Conservation (phyloP, 768 basidiomycete species). For the Suillus fuscotomentosus region DNA sequence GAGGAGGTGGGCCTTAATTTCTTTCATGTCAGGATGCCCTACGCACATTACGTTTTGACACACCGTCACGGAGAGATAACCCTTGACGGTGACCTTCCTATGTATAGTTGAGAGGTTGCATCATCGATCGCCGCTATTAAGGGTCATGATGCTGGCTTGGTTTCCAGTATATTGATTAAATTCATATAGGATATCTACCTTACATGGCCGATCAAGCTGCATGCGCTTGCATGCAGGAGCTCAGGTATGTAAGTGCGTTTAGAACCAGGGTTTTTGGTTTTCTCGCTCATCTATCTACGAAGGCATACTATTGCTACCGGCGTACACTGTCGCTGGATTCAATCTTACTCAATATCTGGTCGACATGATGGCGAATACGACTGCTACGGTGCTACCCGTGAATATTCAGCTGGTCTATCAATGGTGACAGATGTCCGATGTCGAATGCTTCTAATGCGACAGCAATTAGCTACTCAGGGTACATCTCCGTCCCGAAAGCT, state of each 20-base stretch:
- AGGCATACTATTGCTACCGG: neutral
- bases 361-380: neutral
- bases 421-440: neutral
- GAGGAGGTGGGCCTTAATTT: neutral
- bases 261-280: neutral
- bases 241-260: neutral
- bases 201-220: neutral
- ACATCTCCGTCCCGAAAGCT: slow-evolving; percentile 7
- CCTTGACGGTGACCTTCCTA: neutral
- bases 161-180: neutral
- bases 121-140: neutral
- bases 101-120: neutral
- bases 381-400: no score
- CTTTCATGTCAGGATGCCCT: neutral
- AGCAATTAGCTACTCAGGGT: slow-evolving; percentile 12
- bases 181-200: neutral
- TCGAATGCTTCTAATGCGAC: slow-evolving; percentile 1
- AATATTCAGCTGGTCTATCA: neutral
- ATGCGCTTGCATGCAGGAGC: neutral
- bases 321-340: neutral
- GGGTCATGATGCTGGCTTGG: neutral
- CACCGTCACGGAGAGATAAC: neutral
- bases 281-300: neutral
- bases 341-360: slow-evolving; percentile 10
- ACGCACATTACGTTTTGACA: neutral